Conservation (phyloP, 352 stramenopile genomes). For the Phytopythium ostracodes region DNA sequence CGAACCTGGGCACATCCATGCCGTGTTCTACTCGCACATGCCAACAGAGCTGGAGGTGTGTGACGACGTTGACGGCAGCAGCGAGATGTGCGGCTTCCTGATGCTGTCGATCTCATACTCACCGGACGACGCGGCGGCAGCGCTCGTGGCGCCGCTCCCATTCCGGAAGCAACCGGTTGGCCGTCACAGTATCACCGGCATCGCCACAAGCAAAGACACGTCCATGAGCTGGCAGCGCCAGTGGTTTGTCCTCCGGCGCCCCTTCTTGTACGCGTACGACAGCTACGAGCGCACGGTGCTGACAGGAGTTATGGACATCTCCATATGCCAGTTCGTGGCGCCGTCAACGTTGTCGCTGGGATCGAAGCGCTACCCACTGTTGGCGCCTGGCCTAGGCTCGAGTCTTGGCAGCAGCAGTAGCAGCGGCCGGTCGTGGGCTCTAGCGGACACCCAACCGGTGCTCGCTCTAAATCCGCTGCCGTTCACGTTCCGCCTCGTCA, state of each 20-base stretch:
- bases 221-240: conserved; percentile 47
- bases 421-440: conserved; percentile 2
- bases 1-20: not conserved
- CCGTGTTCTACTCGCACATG: conserved; percentile 49
- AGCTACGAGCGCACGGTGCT: conserved; percentile 63
- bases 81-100: conserved; percentile 69
- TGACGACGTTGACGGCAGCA: conserved; percentile 1
- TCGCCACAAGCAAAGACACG: not conserved
- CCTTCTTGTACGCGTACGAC: conserved; percentile 76
- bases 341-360: conserved; percentile 9
- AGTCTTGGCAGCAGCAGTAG: not conserved
- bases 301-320: conserved; percentile 71
- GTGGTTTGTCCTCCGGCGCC: conserved; percentile 79
- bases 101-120: conserved; percentile 55
- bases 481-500: conserved; percentile 74
- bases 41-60: conserved; percentile 15
- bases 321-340: conserved; percentile 53
- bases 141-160: conserved; percentile 19
- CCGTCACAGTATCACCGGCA: not conserved
- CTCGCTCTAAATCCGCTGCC: conserved; percentile 16
- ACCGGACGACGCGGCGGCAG: conserved; percentile 41
- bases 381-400: not conserved
- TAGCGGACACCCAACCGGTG: too few species aligned
- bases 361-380: too few species aligned
- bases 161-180: not conserved